These are phyloP conservation scores for Coemansia sp. DNA, from an alignment of 192 early-diverging fungal genomes.

Conservation along the genomic window DNA sequence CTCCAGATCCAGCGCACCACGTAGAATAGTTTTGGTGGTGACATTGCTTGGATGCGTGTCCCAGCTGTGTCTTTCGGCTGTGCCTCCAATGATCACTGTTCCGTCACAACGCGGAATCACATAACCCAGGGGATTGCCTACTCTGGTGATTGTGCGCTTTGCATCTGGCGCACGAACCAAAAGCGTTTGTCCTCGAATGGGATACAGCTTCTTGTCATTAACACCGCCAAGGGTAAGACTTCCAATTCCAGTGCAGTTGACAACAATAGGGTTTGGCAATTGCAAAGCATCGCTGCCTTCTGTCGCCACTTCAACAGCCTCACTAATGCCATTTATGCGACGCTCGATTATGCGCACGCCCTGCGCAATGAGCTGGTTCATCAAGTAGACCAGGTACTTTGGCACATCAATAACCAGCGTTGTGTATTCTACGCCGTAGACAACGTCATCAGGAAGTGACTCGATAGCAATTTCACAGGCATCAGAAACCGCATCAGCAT, in stretches of 20 bases:
- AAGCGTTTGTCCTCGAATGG: conserved; percentile 81
- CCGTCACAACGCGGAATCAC: conserved; percentile 49
- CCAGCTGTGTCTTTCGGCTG: conserved; percentile 31
- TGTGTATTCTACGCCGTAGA: conserved; percentile 32
- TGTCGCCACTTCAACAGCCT: conserved; percentile 4
- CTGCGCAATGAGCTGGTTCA: conserved; percentile 8
- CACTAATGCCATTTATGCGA: conserved; percentile 19
- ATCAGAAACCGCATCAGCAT: conserved; percentile 12
- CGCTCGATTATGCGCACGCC: conserved; percentile 21
- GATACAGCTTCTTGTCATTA: conserved; percentile 67
- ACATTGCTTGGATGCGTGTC: conserved; percentile 32
- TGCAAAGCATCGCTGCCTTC: too few species aligned
- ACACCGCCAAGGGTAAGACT: conserved; percentile 70
- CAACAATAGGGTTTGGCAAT: conserved; percentile 41
- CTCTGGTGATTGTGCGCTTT: conserved; percentile 60
- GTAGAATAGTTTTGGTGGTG: conserved; percentile 46
- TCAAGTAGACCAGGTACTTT: conserved; percentile 30
- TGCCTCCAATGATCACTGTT: conserved; percentile 46
- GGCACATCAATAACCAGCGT: conserved; percentile 46
- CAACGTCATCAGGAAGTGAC: conserved; percentile 15
- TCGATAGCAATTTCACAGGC: conserved; percentile 4
- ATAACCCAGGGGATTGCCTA: conserved; percentile 37
- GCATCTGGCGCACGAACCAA: conserved; percentile 72
- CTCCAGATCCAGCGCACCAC: conserved; percentile 28
- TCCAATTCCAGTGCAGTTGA: conserved; percentile 83